Percentiles rank a stretch among this genome's conserved stretches.
phyloP scores from a whole-genome alignment of 2,329 filamentous ascomycete genomes.

The Leptographium flavum region DNA sequence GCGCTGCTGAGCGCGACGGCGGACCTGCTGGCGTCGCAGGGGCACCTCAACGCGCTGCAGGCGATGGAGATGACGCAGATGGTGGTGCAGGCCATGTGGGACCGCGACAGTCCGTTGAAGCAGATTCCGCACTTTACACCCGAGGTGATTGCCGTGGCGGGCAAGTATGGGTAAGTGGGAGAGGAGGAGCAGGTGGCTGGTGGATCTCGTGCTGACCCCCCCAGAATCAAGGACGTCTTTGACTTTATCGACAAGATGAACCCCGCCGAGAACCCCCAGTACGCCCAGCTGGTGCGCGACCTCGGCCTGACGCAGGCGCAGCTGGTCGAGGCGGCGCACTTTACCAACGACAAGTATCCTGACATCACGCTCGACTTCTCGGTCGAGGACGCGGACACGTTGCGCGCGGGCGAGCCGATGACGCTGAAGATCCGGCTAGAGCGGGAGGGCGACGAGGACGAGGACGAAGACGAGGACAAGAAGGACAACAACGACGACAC shows the following conservation, averaged over 20 bases:
- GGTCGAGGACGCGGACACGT: slow-evolving; percentile 64
- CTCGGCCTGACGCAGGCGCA: slow-evolving; percentile 71
- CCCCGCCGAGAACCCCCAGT: slow-evolving; percentile 77
- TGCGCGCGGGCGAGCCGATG: slow-evolving; percentile 67
- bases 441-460: slow-evolving; percentile 39
- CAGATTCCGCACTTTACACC: slow-evolving; percentile 92
- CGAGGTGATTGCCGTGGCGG: slow-evolving; percentile 69
- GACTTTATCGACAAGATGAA: slow-evolving; percentile 99
- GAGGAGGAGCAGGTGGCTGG: too few relatives aligned
- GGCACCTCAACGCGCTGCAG: slow-evolving; percentile 91
- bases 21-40: slow-evolving; percentile 89
- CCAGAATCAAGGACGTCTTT: slow-evolving; percentile 78
- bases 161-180: slow-evolving; percentile 62
- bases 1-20: slow-evolving; percentile 84
- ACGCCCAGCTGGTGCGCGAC: slow-evolving; percentile 60
- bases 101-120: slow-evolving; percentile 89
- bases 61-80: slow-evolving; percentile 99
- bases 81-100: slow-evolving; percentile 98
- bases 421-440: slow-evolving; percentile 75
- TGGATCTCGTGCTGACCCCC: slow-evolving; percentile 18
- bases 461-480: slow-evolving; percentile 49
- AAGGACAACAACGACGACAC: slow-evolving; percentile 62
- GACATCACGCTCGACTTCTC: slow-evolving; percentile 87
- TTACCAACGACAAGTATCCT: slow-evolving; percentile 93
- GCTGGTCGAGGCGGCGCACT: slow-evolving; percentile 76